Percentiles rank a stretch among this genome's conserved stretches.
Evolutionary conservation across 345 rosid species (phyloP).

Genomic region (Pistacia vera): DNA sequence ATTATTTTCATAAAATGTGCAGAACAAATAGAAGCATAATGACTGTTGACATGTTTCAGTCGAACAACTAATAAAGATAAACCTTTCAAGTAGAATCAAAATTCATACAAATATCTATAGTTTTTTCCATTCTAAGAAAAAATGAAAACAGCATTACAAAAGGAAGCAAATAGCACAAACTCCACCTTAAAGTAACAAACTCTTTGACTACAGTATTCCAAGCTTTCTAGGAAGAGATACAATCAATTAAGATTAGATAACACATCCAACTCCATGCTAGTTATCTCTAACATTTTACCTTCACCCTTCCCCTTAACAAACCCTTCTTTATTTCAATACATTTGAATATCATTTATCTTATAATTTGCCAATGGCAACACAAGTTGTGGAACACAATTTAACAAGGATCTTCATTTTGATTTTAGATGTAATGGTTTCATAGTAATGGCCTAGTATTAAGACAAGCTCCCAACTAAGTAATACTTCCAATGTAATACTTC

Average conservation of each 20-base stretch:
- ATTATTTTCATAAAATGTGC: not conserved
- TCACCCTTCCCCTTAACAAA: not conserved
- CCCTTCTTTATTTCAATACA: too few relatives aligned
- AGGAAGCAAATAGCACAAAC: not conserved
- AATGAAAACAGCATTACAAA: not conserved
- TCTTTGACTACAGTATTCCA: too few relatives aligned
- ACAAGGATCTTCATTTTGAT: too few relatives aligned
- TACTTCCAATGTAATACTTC: too few relatives aligned
- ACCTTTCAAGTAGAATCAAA: not conserved
- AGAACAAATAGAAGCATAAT: not conserved
- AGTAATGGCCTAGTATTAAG: too few relatives aligned
- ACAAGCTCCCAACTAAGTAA: too few relatives aligned
- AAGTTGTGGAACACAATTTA: too few relatives aligned
- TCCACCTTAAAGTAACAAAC: not conserved
- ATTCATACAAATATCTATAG: too few relatives aligned
- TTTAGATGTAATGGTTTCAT: too few relatives aligned
- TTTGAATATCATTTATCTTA: not conserved
- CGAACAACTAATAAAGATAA: not conserved
- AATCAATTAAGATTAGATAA: too few relatives aligned
- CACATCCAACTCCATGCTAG: not conserved
- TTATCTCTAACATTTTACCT: not conserved
- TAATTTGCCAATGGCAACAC: too few relatives aligned
- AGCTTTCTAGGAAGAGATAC: too few relatives aligned
- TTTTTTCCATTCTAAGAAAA: not conserved
- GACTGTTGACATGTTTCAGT: not conserved